Evolutionary conservation across 768 basidiomycete genomes (phyloP), one percentile per base, ranked within the genome.

Genomic region (Mycena latifolia): DNA sequence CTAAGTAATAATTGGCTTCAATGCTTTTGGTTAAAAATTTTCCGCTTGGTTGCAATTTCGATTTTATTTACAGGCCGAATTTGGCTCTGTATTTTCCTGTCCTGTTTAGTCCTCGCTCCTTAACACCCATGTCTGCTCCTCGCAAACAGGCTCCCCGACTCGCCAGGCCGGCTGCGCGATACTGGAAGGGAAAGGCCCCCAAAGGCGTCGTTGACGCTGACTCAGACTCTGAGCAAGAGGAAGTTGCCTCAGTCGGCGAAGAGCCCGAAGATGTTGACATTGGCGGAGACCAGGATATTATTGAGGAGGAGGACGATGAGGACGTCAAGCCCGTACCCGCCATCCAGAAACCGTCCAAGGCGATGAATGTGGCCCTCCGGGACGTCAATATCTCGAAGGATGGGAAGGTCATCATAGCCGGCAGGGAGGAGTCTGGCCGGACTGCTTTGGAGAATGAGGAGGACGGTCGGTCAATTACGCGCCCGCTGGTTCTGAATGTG

Each of bases 111-210:
- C 51, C 10, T 35, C 31, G 3, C 6, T 27, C 22, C 14, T 22
- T 15, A 63, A 48, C 35, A 52, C 41, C 28, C 45, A 74, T 71
- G 73, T 71, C 73, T 12, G 47, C 68, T n/a, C 69, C 77, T 20
- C 85, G 89, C 65, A 94, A 94, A 71, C 86, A 88, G 65, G 92
- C 93, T 10, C 88, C 91, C 24, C 88, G 93, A n/a, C 84, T 89
- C 9, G 85, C 93, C n/a, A 82, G 85, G 55, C 93, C 95, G 6
- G 94, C 88, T 3, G 91, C 88, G 8, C 91, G 95, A 3, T 96
- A 97, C 77, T 93, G 94, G 89, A 92, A 92, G 71, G 95, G 95
- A 60, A 94, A 94, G 71, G 93, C 89, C 0, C 94, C 94, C 0
- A 94, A 93, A 76, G 92, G 92, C 50, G 84, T 80, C 35, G 80